These are phyloP conservation scores for Fraxinus dipetala DNA, from an alignment of 305 asterid genomes.

Conservation along the genomic window DNA sequence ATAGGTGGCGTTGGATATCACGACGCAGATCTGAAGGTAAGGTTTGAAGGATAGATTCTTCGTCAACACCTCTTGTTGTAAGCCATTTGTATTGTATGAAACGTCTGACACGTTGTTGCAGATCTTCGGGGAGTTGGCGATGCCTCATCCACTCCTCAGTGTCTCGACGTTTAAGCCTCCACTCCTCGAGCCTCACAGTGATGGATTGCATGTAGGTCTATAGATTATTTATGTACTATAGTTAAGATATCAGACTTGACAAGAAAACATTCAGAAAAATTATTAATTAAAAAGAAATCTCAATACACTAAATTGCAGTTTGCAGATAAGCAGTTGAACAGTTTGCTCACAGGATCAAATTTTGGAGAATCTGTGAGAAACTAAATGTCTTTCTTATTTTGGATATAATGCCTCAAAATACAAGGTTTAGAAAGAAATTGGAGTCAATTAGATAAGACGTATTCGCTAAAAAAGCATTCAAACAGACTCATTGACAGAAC, in stretches of 20 bases:
- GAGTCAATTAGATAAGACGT: neutral
- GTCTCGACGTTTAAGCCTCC: constrained; percentile 75
- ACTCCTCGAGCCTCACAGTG: constrained; percentile 83
- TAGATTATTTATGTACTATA: neutral
- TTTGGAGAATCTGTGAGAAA: neutral
- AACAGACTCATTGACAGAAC: neutral
- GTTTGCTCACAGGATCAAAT: neutral
- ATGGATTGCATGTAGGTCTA: constrained; percentile 75
- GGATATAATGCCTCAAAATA: neutral
- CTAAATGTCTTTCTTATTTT: neutral
- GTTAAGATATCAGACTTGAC: constrained; percentile 5
- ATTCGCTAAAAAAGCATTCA: neutral
- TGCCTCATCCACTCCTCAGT: constrained; percentile 90
- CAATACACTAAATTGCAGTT: neutral
- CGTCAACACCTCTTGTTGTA: constrained; percentile 72
- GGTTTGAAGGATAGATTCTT: constrained; percentile 56
- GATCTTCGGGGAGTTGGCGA: constrained; percentile 65
- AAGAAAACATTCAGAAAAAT: neutral
- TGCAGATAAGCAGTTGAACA: neutral
- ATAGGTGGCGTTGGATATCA: constrained; percentile 71
- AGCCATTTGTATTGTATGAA: constrained; percentile 75
- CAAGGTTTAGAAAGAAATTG: neutral
- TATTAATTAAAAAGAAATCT: neutral
- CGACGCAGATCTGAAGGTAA: constrained; percentile 76
- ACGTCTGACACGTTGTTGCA: constrained; percentile 60